Percentiles rank a stretch among this genome's conserved stretches.
phyloP scores from a whole-genome alignment of 116 monocot species.

The Dioscorea cayenensis region DNA sequence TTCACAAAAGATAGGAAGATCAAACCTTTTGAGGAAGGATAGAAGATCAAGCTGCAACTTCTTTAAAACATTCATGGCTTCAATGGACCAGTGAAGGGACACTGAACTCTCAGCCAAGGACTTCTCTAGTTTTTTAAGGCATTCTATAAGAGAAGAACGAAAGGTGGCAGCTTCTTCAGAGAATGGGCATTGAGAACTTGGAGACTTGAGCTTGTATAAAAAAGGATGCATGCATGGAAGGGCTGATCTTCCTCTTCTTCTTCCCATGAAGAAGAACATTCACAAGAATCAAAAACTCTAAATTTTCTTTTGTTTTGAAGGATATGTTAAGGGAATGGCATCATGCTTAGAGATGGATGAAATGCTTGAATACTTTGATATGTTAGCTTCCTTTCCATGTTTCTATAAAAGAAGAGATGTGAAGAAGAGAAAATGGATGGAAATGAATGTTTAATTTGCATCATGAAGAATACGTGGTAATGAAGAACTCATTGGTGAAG shows the following conservation, averaged over 20 bases:
- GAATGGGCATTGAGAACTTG: neutral
- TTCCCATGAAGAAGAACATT: conserved; percentile 4
- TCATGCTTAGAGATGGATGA: too few relatives aligned
- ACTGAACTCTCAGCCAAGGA: conserved; percentile 32
- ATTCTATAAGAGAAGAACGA: conserved; percentile 29
- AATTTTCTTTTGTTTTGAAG: too few relatives aligned
- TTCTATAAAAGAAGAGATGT: conserved; percentile 1
- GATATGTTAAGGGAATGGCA: too few relatives aligned
- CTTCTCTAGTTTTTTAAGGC: conserved; percentile 27
- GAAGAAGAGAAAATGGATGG: neutral
- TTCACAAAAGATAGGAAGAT: conserved; percentile 19
- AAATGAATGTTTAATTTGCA: neutral
- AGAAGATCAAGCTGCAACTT: conserved; percentile 41
- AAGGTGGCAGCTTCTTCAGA: conserved; percentile 24
- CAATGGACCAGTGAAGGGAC: conserved; percentile 39
- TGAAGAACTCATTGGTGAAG: neutral
- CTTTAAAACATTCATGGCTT: conserved; percentile 41
- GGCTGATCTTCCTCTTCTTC: conserved; percentile 7
- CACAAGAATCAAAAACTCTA: too few relatives aligned
- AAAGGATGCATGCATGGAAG: conserved; percentile 5
- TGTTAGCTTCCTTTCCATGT: neutral
- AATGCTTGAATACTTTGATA: neutral
- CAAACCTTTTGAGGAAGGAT: conserved; percentile 22
- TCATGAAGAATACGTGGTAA: neutral
- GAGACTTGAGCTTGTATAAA: neutral